Evolutionary conservation across 139 green algal genomes (phyloP).

Genomic region (Chlorella sp.): DNA sequence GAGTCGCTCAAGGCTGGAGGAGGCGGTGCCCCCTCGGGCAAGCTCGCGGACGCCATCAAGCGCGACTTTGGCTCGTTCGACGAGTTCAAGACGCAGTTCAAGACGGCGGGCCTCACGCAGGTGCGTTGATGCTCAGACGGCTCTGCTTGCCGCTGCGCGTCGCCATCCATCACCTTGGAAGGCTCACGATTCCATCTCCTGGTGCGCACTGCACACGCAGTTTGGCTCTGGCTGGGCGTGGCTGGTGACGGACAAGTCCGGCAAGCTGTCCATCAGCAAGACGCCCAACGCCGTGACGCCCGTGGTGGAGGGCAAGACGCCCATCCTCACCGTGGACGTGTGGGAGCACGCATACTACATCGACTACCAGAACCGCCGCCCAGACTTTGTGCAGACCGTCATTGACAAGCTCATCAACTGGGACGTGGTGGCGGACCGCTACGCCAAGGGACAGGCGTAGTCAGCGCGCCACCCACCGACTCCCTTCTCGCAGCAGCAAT

Average conservation of each 20-base stretch:
- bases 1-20: constrained; percentile 74
- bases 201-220: constrained; percentile 36
- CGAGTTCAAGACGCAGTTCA: constrained; percentile 85
- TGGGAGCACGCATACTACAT: constrained; percentile 80
- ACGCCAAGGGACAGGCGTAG: constrained; percentile 22
- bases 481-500: no score
- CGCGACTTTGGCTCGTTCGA: constrained; percentile 84
- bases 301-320: constrained; percentile 60
- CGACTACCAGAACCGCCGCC: constrained; percentile 34
- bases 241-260: constrained; percentile 65
- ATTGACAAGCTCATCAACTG: constrained; percentile 84
- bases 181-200: background rate
- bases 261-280: constrained; percentile 87
- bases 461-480: no score
- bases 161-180: no score
- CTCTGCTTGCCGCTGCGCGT: no score
- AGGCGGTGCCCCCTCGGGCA: constrained; percentile 66
- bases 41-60: constrained; percentile 76
- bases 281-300: constrained; percentile 91
- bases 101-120: constrained; percentile 52
- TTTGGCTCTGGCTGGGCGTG: constrained; percentile 95
- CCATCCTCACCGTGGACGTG: constrained; percentile 90
- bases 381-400: constrained; percentile 78
- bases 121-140: constrained; percentile 1
- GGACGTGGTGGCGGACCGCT: constrained; percentile 60